Evolutionary conservation across 2,329 filamentous ascomycete genomes (phyloP).

Genomic region (Neonectria hederae): DNA sequence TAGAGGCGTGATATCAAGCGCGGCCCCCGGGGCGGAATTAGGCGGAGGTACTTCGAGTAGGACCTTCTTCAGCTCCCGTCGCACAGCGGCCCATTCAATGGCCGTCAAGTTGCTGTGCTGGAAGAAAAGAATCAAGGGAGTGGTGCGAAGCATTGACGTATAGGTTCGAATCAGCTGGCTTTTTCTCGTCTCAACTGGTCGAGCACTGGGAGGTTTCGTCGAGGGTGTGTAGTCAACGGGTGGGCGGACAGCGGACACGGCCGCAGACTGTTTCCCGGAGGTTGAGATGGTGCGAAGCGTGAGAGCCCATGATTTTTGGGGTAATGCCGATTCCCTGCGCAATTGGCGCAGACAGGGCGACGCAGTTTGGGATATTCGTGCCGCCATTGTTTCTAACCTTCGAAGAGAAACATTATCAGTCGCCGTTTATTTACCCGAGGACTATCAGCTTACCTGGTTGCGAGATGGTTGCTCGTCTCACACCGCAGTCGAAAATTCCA

Average conservation of each 20-base stretch:
- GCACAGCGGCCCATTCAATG: slow-evolving; percentile 64
- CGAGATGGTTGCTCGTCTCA: slow-evolving; percentile 16
- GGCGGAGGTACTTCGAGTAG: slow-evolving; percentile 54
- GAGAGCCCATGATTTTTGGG: slow-evolving; percentile 33
- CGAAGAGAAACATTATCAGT: slow-evolving; percentile 6
- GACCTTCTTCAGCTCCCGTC: slow-evolving; percentile 55
- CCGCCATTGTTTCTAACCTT: slow-evolving; percentile 31
- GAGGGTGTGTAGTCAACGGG: slow-evolving; percentile 65
- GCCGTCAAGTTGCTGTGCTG: slow-evolving; percentile 75
- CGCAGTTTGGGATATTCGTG: slow-evolving; percentile 33
- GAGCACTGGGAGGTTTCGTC: slow-evolving; percentile 87
- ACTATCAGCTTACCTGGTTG: slow-evolving; percentile 24
- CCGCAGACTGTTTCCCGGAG: slow-evolving; percentile 37
- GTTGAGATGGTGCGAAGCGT: slow-evolving; percentile 43
- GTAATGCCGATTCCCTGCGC: slow-evolving; percentile 25
- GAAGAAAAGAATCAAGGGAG: slow-evolving; percentile 87
- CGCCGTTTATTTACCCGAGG: background rate
- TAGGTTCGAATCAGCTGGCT: slow-evolving; percentile 88
- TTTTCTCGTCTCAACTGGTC: slow-evolving; percentile 87
- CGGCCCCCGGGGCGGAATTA: slow-evolving; percentile 31
- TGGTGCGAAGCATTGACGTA: slow-evolving; percentile 85
- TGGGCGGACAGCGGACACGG: slow-evolving; percentile 42
- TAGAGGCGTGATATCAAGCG: slow-evolving; percentile 62
- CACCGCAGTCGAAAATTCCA: slow-evolving; percentile 34
- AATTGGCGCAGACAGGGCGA: slow-evolving; percentile 42